These are phyloP conservation scores for Thielaviopsis musarum DNA, from an alignment of 2,329 filamentous ascomycete genomes.

Conservation along the genomic window DNA sequence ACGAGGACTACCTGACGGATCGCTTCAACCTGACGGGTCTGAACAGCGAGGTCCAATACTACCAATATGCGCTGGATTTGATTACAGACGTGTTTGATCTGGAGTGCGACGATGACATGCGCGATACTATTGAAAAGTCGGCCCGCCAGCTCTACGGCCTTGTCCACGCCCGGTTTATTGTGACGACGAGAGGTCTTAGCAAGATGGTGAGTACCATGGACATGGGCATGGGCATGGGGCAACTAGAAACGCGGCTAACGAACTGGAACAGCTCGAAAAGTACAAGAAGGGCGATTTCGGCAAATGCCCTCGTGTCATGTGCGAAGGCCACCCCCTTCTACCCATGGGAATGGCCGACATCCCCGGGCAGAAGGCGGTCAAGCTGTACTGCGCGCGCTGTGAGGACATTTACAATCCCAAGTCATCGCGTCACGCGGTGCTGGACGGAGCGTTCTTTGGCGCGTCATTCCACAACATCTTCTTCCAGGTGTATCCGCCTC, in stretches of 20 bases:
- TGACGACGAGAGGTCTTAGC: constrained; percentile 78
- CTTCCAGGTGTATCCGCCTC: constrained; percentile 89
- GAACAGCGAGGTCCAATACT: constrained; percentile 95
- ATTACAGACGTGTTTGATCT: constrained; percentile 98
- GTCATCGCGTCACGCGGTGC: constrained; percentile 82
- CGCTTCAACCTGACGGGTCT: constrained; percentile 95
- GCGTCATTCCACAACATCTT: constrained; percentile 98
- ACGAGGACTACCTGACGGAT: constrained; percentile 96
- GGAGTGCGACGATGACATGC: constrained; percentile 96
- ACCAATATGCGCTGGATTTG: constrained; percentile 94
- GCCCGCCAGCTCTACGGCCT: constrained; percentile 89
- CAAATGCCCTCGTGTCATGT: constrained; percentile 93
- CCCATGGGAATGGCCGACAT: constrained; percentile 90
- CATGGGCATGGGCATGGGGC: no score
- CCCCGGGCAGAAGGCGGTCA: constrained; percentile 75
- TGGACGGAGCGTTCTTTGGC: constrained; percentile 96
- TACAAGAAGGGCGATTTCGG: constrained; percentile 98
- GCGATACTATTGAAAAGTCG: constrained; percentile 94
- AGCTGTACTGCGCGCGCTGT: constrained; percentile 92
- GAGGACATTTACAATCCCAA: constrained; percentile 99
- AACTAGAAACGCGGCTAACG: neutral
- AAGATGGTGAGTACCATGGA: constrained; percentile 62
- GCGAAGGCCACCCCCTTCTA: constrained; percentile 79
- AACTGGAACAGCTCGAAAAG: constrained; percentile 62
- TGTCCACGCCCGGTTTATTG: constrained; percentile 91